Base-by-base conservation (phyloP, 2,329 filamentous ascomycete species). In the Fusarium fujikuroi region DNA sequence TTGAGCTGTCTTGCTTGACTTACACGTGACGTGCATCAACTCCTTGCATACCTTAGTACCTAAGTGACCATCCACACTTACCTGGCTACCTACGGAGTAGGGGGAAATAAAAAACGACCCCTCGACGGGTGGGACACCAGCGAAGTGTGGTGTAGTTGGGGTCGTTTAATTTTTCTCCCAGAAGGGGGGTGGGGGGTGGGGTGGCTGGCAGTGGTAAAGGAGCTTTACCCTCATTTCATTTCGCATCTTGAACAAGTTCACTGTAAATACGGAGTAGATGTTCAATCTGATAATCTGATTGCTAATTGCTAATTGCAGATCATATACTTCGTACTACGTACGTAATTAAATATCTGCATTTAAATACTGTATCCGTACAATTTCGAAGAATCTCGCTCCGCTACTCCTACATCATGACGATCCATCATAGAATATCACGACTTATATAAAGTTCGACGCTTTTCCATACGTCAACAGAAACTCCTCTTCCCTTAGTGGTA, bases 1-100 rank as follows among this genome's bases (percentile, higher is more conserved):
- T 47, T 25, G 44, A 47, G 42, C 43, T 70, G 72, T 64, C 72
- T 62, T 66, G 61, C 59, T 59, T 62, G 63, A 59, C 59, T 59
- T 64, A 70, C 72, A 75, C 72, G 72, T 75, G 72, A 75, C 69
- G 59, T 58, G 49, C 43, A 36, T 53, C 40, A 43, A 69, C 60
- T 65, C 65, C 65, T 69, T 69, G 30, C 52, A 69, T 32, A 11
- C 30, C 10, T 32, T 2, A 1, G 3, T 32, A 12, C 11, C 30
- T 32, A 32, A 10, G 30, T 69, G 42, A 34, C 34, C 39, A 53
- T 62, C 28, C 46, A 32, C 21, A 49, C 16, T 21, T 49, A 49
- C 46, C 44, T 47, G 19, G 44, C 19, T 47, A 14, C 30, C 30
- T 30, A 30, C 30, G 30, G 30, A 32, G 30, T 32, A 32, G 21